These are phyloP conservation scores for Sclerotinia minor DNA, from an alignment of 2,329 filamentous ascomycete genomes.

Conservation along the genomic window DNA sequence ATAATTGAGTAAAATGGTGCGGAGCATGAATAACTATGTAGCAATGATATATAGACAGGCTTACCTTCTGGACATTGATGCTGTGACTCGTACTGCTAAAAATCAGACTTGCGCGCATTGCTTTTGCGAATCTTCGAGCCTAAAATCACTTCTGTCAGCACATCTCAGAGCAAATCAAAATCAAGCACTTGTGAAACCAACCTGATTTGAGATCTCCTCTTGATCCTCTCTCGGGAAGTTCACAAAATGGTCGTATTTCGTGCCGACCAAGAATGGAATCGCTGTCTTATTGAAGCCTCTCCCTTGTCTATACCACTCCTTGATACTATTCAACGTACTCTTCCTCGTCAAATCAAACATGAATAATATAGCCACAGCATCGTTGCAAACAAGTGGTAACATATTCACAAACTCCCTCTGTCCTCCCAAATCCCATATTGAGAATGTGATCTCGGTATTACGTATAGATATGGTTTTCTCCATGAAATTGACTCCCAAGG, in stretches of 20 bases:
- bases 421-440: constrained; percentile 97
- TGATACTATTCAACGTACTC: constrained; percentile 98
- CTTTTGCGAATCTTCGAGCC: constrained; percentile 94
- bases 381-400: constrained; percentile 98
- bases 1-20: background rate
- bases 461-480: constrained; percentile 99
- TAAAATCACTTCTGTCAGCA: constrained; percentile 44
- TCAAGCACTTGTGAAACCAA: constrained; percentile 44
- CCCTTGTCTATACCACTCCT: constrained; percentile 98
- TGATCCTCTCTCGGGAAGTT: constrained; percentile 97
- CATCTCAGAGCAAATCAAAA: background rate
- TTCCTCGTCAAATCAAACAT: constrained; percentile 99
- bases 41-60: constrained; percentile 25
- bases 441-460: constrained; percentile 99
- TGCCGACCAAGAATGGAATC: constrained; percentile 96
- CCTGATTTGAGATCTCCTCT: constrained; percentile 97
- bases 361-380: constrained; percentile 96
- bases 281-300: constrained; percentile 99
- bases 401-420: constrained; percentile 99
- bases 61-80: constrained; percentile 98
- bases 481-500: constrained; percentile 99
- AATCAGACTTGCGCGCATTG: constrained; percentile 96
- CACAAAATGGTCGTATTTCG: constrained; percentile 99
- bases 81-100: constrained; percentile 99
- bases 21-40: background rate